Evolutionary conservation across 176 grass and related monocot genomes (phyloP).

Genomic region (Lolium perenne): DNA sequence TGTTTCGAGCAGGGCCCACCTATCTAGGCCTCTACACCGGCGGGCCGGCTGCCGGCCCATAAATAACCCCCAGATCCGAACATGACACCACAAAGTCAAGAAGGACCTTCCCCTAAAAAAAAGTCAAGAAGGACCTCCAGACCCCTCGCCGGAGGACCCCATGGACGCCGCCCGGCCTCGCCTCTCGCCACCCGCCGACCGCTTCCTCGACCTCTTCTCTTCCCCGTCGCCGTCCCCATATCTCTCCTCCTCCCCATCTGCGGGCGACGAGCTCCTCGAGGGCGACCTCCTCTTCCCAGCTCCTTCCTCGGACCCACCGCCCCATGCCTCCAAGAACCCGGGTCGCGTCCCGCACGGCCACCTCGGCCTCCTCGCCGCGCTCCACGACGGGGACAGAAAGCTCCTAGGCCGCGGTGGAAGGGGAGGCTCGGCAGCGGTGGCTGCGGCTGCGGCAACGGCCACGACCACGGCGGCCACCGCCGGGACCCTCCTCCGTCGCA

Average conservation of each 20-base stretch:
- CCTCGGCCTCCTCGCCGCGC: constrained; percentile 7
- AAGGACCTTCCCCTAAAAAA: background rate
- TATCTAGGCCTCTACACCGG: no score
- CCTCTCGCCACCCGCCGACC: background rate
- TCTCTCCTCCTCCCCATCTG: background rate
- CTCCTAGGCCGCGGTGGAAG: background rate
- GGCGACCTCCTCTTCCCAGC: constrained; percentile 12
- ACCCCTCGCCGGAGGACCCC: background rate
- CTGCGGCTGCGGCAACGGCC: background rate
- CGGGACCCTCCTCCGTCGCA: constrained; percentile 12
- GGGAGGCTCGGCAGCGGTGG: background rate
- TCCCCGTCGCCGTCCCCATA: background rate
- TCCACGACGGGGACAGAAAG: background rate
- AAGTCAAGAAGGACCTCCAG: background rate
- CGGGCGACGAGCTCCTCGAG: background rate
- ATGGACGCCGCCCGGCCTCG: constrained; percentile 9
- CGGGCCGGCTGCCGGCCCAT: no score
- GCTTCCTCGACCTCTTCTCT: background rate
- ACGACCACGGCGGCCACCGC: background rate
- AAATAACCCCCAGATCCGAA: background rate
- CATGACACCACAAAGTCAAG: background rate
- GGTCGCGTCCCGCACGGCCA: background rate
- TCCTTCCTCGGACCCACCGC: background rate
- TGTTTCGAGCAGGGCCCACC: no score
- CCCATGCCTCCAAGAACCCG: background rate